Conservation (phyloP, 202 grass and related monocot species). For the Digitaria exilis region DNA sequence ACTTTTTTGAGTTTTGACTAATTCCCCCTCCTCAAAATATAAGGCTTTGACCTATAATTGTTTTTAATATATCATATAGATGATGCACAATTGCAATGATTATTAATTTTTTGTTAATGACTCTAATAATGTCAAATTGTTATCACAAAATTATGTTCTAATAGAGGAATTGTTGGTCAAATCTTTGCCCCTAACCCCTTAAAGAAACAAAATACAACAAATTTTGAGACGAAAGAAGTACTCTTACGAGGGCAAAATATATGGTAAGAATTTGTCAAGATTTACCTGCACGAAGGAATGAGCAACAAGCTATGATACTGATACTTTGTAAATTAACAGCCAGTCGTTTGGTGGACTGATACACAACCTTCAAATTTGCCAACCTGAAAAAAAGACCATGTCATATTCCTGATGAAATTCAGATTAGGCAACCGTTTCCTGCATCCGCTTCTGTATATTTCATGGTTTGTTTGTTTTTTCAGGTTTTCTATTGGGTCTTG, state of each 20-base stretch:
- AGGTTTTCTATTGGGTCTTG: background rate
- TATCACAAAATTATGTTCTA: background rate
- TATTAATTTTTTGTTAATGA: background rate
- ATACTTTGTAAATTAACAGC: background rate
- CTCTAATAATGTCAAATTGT: background rate
- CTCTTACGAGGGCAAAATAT: background rate
- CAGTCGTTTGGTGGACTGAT: background rate
- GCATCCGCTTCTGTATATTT: background rate
- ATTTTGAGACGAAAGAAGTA: background rate
- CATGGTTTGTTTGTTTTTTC: background rate
- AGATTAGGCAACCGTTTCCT: background rate
- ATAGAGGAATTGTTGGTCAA: background rate
- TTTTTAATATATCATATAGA: background rate
- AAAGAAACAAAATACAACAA: background rate
- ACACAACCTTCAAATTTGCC: background rate
- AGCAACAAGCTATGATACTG: background rate
- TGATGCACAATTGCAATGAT: background rate
- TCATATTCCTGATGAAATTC: background rate
- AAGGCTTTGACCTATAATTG: background rate
- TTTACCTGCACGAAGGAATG: constrained; percentile 3
- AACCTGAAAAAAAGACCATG: too few species aligned
- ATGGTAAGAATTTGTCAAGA: background rate
- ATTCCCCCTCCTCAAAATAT: background rate
- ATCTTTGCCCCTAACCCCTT: background rate
- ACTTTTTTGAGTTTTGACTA: background rate